phyloP scores from a whole-genome alignment of 371 early-diverging fungal genomes.

The Mortierella sp. region DNA sequence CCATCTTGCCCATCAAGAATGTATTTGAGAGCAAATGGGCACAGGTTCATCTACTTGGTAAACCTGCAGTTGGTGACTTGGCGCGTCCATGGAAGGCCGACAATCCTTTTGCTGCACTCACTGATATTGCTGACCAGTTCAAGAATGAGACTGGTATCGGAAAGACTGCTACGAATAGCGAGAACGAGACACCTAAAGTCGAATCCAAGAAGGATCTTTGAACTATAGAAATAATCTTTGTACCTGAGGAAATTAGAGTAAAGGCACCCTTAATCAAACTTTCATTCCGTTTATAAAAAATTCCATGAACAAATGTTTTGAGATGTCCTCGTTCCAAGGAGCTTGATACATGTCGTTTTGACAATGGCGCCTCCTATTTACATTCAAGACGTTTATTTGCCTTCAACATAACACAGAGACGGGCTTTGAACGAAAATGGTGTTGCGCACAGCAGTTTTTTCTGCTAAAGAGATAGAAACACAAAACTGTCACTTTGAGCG shows the following conservation, averaged over 20 bases:
- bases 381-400: too few species aligned
- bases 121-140: neutral
- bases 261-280: too few species aligned
- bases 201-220: slow-evolving; percentile 4
- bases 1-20: slow-evolving; percentile 1
- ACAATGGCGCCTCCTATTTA: neutral
- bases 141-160: neutral
- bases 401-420: neutral
- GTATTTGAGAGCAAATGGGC: neutral
- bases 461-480: neutral
- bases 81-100: slow-evolving; percentile 10
- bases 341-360: too few species aligned
- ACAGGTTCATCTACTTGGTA: neutral
- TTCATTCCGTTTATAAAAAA: too few species aligned
- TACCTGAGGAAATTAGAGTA: too few species aligned
- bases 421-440: neutral
- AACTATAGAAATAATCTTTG: neutral
- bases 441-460: slow-evolving; percentile 12
- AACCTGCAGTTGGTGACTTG: slow-evolving; percentile 2
- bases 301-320: neutral
- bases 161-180: neutral
- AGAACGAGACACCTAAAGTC: neutral
- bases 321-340: too few species aligned
- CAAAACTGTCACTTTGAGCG: slow-evolving; percentile 10
- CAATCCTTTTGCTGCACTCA: neutral